Evolutionary conservation across 345 rosid species (phyloP), one percentile per base, ranked within the genome.

Genomic region (Hypericum androsaemum): DNA sequence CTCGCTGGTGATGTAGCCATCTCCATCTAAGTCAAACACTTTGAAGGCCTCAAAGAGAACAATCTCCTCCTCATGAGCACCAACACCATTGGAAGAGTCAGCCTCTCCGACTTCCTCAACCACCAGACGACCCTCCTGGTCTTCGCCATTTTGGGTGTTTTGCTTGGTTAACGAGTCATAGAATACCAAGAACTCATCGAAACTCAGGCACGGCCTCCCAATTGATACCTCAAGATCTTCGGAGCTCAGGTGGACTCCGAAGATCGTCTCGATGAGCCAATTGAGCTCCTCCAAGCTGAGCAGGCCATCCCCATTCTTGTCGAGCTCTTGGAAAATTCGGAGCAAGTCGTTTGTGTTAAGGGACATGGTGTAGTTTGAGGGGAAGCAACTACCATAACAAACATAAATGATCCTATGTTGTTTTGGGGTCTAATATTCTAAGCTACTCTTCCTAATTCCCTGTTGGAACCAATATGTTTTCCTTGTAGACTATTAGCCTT

Each of bases 211-310:
- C 6, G 73, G 58, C 60, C 78, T 83, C 0, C 90, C 97, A 12
- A 86, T 71, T 0, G 81, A 63, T 0, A 66, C 58, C 60, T 77
- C 80, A 6, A 86, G 74, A 55, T 89, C 94, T 0, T 75, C 63
- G 0, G 43, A 63, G 64, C 69, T 54, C 13, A 52, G 58, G 22
- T 50, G 60, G 39, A 75, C 52, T 1, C 78, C 80, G 17, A 22
- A 22, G 32, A 80, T 76, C 47, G 71, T 63, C 37, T 75, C 79
- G 2, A 89, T 80, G 51, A 81, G 80, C 88, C 95, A 75, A 16
- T 62, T 76, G 0, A 89, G 83, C 72, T 89, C 97, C 53, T 69
- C 88, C 4, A 82, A 51, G 45, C 86, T 77, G 7, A 89, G 75
- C 0, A 69, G 63, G 3, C 77, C 88, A 35, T 89, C 95, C 7